Base-by-base conservation (phyloP, 306 rosid genomes). In the Ammopiptanthus mongolicus region DNA sequence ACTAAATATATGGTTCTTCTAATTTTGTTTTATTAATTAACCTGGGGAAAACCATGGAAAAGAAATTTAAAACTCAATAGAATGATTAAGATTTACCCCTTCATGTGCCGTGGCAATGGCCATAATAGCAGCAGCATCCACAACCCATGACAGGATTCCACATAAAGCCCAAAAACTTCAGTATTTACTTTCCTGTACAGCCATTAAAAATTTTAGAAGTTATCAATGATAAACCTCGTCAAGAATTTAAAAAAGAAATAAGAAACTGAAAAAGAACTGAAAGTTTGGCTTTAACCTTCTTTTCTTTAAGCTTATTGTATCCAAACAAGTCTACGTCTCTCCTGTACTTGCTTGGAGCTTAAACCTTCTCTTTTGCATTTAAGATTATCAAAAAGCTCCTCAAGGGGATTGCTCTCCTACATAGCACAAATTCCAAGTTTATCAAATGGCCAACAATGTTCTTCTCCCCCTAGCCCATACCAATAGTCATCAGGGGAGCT, bases 71-170 rank as follows among this genome's bases (percentile, higher is more conserved):
- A 34, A 7, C 6, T 5, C 4, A 0, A 34, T 8, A 37, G 44
- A 37, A 1, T 37, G 44, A 37, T 37, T 2, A 37, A 37, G 12
- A 37, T 64, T 80, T 83, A 91, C 96, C 80, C 86, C 87, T 79
- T 83, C 83, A 47, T 88, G 96, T 47, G 96, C 83, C 73, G 88
- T 73, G 34, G 51, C 90, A 81, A 91, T 80, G 76, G 96, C 93
- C 88, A 88, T 86, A 72, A 91, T 5, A 68, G 93, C 91, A 74
- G 91, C 96, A 69, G 93, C 96, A 83, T 88, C 96, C 96, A 90
- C 88, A 18, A 90, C 93, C 96, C 96, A 90, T 63, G 96, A 90
- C 11, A 90, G 96, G 96, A 87, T 91, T 90, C 96, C 96, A 88
- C 96, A 86, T 90, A 76, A 90, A 90, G 4, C 96, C 88, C 85